A percentile compares a stretch with the other conserved stretches of the same genome.
Evolutionary conservation across 2,329 filamentous ascomycete species (phyloP).

Genomic region (Exophiala lecanii-corni): DNA sequence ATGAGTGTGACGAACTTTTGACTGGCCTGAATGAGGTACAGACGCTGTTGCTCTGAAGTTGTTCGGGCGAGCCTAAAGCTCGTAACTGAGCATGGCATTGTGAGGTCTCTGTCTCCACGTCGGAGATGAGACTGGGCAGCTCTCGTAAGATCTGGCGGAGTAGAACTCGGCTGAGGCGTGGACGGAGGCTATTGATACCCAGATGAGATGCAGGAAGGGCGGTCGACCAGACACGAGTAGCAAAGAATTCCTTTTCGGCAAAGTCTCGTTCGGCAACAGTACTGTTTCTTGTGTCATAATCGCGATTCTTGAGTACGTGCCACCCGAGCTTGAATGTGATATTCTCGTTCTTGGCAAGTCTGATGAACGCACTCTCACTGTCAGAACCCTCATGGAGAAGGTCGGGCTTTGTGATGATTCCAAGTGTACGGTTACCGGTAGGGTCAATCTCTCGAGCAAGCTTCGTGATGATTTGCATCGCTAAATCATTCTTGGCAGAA

Average conservation of each 20-base stretch:
- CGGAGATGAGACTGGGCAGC: conserved; percentile 35
- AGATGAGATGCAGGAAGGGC: conserved; percentile 26
- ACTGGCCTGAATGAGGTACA: conserved; percentile 35
- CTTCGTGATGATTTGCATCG: conserved; percentile 55
- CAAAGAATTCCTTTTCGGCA: conserved; percentile 34
- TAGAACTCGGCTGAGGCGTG: conserved; percentile 33
- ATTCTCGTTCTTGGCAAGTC: conserved; percentile 29
- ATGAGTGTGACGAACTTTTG: conserved; percentile 37
- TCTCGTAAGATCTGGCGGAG: conserved; percentile 32
- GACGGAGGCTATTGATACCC: conserved; percentile 31
- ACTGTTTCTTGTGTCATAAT: conserved; percentile 31
- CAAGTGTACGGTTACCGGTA: conserved; percentile 32
- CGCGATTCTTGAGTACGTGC: conserved; percentile 46
- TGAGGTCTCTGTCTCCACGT: conserved; percentile 32
- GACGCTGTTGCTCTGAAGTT: conserved; percentile 29
- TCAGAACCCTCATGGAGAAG: conserved; percentile 29
- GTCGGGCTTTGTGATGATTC: conserved; percentile 38
- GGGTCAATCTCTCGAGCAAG: conserved; percentile 38
- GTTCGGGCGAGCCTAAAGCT: conserved; percentile 44
- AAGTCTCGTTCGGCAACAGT: conserved; percentile 28
- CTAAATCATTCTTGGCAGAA: conserved; percentile 47
- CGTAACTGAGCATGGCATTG: conserved; percentile 38
- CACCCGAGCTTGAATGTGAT: conserved; percentile 42
- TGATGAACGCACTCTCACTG: conserved; percentile 26
- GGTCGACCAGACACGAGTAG: conserved; percentile 26